Evolutionary conservation across 192 early-diverging fungal species (phyloP).

Genomic region (Thoreauomyces humboldtii): DNA sequence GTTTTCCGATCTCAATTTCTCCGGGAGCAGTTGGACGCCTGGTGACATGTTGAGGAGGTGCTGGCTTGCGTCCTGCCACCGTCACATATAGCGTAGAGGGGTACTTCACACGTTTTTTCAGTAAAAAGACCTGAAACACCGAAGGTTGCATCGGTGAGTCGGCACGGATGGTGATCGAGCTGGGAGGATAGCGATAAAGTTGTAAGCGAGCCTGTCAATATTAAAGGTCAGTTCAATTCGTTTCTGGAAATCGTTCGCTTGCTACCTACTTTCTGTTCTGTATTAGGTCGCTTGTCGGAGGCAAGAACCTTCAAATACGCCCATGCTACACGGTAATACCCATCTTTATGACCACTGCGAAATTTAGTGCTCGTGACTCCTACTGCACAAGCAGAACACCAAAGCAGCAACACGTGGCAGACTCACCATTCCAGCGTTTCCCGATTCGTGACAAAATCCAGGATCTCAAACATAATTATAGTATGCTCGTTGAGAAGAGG

Average conservation of each 20-base stretch:
- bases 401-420: too few species aligned
- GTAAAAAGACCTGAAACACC: constrained; percentile 28
- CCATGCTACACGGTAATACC: constrained; percentile 49
- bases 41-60: constrained; percentile 8
- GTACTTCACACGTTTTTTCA: constrained; percentile 32
- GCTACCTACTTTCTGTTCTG: constrained; percentile 24
- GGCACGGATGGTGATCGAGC: not conserved
- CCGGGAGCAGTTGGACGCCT: constrained; percentile 22
- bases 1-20: constrained; percentile 40
- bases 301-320: constrained; percentile 49
- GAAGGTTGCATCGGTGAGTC: not conserved
- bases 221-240: not conserved
- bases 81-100: constrained; percentile 46
- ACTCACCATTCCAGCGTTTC: constrained; percentile 6
- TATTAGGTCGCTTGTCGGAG: constrained; percentile 26
- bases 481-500: constrained; percentile 27
- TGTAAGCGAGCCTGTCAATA: constrained; percentile 37
- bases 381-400: not conserved
- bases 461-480: constrained; percentile 48
- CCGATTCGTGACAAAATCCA: constrained; percentile 38
- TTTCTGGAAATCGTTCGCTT: not conserved
- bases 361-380: not conserved
- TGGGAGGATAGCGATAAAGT: constrained; percentile 42
- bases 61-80: constrained; percentile 5
- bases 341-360: constrained; percentile 21